Evolutionary conservation across 345 rosid species (phyloP).

Genomic region (Rhodamnia argentea): DNA sequence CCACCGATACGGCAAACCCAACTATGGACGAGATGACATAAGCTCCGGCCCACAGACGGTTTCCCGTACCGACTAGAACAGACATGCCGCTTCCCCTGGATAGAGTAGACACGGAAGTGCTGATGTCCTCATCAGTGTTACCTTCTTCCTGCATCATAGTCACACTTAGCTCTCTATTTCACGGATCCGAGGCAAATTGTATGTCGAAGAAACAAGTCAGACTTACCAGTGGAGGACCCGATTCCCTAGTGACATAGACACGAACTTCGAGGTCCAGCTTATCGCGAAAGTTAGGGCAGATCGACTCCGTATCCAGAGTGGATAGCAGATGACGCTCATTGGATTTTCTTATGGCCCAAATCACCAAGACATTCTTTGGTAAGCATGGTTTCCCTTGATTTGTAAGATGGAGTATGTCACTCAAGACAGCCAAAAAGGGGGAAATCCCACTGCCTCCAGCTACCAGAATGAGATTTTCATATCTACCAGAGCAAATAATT

Average conservation of each 20-base stretch:
- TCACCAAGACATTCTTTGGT: conserved; percentile 50
- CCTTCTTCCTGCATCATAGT: conserved; percentile 66
- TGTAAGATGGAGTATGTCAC: conserved; percentile 62
- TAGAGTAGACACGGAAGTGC: conserved; percentile 19
- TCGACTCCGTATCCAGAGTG: conserved; percentile 43
- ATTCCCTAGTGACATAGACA: conserved; percentile 67
- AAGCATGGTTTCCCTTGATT: conserved; percentile 58
- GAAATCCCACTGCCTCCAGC: conserved; percentile 96
- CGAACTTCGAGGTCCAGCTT: conserved; percentile 47
- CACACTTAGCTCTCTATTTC: background rate
- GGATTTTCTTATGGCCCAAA: conserved; percentile 80
- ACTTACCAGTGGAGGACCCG: conserved; percentile 53
- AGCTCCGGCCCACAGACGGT: conserved; percentile 63
- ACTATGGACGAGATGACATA: conserved; percentile 43
- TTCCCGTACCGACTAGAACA: conserved; percentile 68
- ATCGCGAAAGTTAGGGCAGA: conserved; percentile 39
- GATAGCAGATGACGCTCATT: conserved; percentile 72
- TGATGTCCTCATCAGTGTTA: conserved; percentile 3
- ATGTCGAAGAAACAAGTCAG: background rate
- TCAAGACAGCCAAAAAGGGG: conserved; percentile 76
- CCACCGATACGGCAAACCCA: conserved; percentile 39
- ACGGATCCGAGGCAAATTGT: background rate
- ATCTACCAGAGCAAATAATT: conserved; percentile 28
- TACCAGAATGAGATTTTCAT: conserved; percentile 70
- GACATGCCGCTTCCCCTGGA: conserved; percentile 46